These are phyloP conservation scores for Truncatella angustata DNA, from an alignment of 2,329 filamentous ascomycete genomes.

Conservation along the genomic window DNA sequence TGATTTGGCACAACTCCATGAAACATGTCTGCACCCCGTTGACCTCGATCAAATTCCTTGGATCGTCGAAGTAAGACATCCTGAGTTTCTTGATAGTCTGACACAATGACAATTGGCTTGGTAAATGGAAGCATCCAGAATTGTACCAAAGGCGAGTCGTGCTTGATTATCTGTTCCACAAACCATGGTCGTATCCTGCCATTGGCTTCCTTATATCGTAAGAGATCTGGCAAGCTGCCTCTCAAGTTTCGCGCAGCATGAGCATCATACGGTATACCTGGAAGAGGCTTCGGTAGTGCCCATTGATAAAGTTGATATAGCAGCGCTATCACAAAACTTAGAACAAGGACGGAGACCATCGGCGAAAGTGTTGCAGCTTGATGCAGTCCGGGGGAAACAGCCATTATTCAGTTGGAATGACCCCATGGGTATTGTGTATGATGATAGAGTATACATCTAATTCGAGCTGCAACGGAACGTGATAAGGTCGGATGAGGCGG, in stretches of 20 bases:
- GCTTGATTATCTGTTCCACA: conserved; percentile 11
- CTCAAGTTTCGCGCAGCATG: conserved; percentile 16
- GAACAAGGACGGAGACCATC: neutral
- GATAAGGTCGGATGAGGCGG: too few species aligned
- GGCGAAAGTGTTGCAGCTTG: neutral
- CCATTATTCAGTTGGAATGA: neutral
- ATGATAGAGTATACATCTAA: too few species aligned
- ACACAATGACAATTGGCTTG: conserved; percentile 29
- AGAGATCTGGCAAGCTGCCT: conserved; percentile 22
- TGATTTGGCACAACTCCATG: conserved; percentile 20
- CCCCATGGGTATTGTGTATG: neutral
- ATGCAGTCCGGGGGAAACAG: neutral
- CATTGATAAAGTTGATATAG: conserved; percentile 16
- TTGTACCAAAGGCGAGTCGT: conserved; percentile 28
- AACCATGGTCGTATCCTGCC: conserved; percentile 16
- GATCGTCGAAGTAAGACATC: conserved; percentile 31
- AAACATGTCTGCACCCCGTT: conserved; percentile 18
- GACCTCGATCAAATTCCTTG: conserved; percentile 32
- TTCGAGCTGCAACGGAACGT: too few species aligned
- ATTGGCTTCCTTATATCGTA: conserved; percentile 11
- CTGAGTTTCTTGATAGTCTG: conserved; percentile 30
- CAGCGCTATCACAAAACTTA: neutral
- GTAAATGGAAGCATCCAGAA: conserved; percentile 31
- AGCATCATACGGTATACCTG: conserved; percentile 27
- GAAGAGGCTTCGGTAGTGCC: conserved; percentile 25